phyloP scores from a whole-genome alignment of 2,329 filamentous ascomycete species.

The Cryphonectria parasitica region DNA sequence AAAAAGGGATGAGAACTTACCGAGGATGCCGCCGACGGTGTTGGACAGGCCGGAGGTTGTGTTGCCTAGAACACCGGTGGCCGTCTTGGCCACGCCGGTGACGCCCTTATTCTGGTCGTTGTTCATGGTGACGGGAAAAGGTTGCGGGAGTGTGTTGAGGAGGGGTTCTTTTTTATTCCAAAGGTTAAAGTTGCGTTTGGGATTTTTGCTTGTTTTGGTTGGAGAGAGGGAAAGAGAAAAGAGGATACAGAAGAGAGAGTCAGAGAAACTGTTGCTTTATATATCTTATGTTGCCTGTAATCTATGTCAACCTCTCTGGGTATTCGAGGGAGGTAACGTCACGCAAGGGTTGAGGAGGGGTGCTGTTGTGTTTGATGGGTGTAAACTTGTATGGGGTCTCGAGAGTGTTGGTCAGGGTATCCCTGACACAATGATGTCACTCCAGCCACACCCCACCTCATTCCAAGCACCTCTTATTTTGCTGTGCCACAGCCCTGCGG shows the following conservation, averaged over 20 bases:
- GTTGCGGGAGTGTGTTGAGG: neutral
- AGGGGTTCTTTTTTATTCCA: neutral
- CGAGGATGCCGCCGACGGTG: constrained; percentile 39
- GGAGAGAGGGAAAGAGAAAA: neutral
- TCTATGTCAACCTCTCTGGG: neutral
- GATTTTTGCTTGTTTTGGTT: neutral
- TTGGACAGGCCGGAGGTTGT: constrained; percentile 39
- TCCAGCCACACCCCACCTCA: constrained; percentile 17
- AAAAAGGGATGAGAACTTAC: no score
- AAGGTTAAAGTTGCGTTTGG: neutral
- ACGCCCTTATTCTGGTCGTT: constrained; percentile 35
- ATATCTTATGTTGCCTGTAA: neutral
- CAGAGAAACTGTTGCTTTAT: neutral
- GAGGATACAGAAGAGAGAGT: no score
- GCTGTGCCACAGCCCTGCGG: constrained; percentile 4
- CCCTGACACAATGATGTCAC: constrained; percentile 22
- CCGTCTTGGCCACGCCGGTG: constrained; percentile 34
- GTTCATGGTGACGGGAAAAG: constrained; percentile 27
- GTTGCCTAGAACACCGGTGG: constrained; percentile 38
- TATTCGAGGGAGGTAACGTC: neutral
- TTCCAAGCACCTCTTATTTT: no score
- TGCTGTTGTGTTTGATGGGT: neutral
- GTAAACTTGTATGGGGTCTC: neutral
- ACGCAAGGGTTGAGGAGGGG: neutral
- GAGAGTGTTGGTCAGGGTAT: neutral